Evolutionary conservation across 495 filamentous ascomycete genomes (phyloP).

Genomic region (Pseudomonodictys pantanalensis): DNA sequence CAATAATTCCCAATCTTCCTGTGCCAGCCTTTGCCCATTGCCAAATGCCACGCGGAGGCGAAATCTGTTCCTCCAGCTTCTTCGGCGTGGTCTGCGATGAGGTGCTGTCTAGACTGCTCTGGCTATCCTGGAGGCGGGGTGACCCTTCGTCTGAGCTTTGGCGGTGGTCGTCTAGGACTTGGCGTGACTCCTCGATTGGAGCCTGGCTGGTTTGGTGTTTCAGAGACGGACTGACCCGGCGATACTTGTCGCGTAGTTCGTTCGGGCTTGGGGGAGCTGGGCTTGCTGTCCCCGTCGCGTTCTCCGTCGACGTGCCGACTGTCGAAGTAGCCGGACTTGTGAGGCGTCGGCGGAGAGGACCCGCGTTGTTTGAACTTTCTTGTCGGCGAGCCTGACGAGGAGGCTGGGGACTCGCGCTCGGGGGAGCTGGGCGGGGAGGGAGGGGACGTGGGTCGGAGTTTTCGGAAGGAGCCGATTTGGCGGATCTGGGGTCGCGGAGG

Average conservation of each 20-base stretch:
- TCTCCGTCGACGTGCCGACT: slow-evolving; percentile 22
- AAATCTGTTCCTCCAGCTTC: not conserved
- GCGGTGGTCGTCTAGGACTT: slow-evolving; percentile 28
- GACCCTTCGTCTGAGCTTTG: slow-evolving; percentile 27
- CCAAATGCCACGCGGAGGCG: slow-evolving; percentile 21
- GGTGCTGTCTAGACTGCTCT: slow-evolving; percentile 1
- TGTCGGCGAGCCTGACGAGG: slow-evolving; percentile 27
- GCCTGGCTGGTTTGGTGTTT: slow-evolving; percentile 5
- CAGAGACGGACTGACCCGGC: slow-evolving; percentile 10
- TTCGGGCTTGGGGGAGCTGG: slow-evolving; percentile 17
- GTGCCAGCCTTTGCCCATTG: slow-evolving; percentile 25
- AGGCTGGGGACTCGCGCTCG: slow-evolving; percentile 11
- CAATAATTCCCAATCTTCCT: slow-evolving; percentile 21
- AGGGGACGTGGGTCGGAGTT: slow-evolving; percentile 19
- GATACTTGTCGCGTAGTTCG: slow-evolving; percentile 28
- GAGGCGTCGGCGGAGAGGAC: slow-evolving; percentile 31
- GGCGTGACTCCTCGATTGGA: slow-evolving; percentile 17
- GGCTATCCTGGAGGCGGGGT: slow-evolving; percentile 18
- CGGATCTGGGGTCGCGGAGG: slow-evolving; percentile 23
- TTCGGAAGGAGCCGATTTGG: slow-evolving; percentile 18
- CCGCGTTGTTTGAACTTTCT: slow-evolving; percentile 18
- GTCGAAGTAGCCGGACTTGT: slow-evolving; percentile 32
- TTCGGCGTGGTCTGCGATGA: not conserved
- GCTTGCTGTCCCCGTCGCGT: slow-evolving; percentile 21
- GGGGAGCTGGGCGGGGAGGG: slow-evolving; percentile 25